Evolutionary conservation across 257 asterid genomes (phyloP).

Genomic region (Knoxia roxburghii): DNA sequence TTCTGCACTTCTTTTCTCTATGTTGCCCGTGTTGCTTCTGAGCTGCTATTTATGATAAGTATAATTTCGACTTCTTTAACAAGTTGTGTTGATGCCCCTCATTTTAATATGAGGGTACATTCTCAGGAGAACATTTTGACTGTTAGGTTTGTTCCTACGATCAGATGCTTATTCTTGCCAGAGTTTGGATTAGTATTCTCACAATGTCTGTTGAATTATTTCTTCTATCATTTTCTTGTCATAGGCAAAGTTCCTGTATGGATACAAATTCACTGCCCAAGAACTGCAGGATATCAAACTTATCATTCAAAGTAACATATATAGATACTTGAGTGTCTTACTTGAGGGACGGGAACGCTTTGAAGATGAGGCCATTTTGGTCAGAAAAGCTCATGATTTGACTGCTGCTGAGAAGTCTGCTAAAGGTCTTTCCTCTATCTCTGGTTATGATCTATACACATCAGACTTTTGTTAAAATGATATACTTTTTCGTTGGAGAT

Average conservation of each 20-base stretch:
- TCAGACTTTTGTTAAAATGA: background rate
- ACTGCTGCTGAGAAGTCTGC: conserved; percentile 25
- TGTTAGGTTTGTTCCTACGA: background rate
- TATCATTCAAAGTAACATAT: conserved; percentile 44
- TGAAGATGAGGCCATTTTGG: conserved; percentile 44
- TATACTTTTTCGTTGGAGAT: background rate
- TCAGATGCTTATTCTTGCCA: background rate
- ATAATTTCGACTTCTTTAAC: background rate
- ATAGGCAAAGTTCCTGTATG: conserved; percentile 54
- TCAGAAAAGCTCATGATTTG: conserved; percentile 16
- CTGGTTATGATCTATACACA: conserved; percentile 2
- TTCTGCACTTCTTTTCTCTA: background rate
- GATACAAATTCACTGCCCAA: conserved; percentile 42
- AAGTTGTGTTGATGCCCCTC: background rate
- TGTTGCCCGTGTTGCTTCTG: background rate
- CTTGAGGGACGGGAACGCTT: conserved; percentile 60
- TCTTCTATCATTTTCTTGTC: conserved; percentile 10
- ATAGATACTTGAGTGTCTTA: conserved; percentile 45
- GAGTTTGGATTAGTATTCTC: background rate
- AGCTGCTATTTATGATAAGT: background rate
- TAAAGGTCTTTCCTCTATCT: conserved; percentile 30
- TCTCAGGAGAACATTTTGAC: background rate
- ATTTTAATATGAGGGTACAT: background rate
- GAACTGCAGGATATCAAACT: conserved; percentile 53
- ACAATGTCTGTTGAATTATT: background rate